A percentile compares a stretch with the other conserved stretches of the same genome.
These are phyloP conservation scores for Abortiporus biennis DNA, from an alignment of 1,284 basidiomycete genomes.

Conservation along the genomic window DNA sequence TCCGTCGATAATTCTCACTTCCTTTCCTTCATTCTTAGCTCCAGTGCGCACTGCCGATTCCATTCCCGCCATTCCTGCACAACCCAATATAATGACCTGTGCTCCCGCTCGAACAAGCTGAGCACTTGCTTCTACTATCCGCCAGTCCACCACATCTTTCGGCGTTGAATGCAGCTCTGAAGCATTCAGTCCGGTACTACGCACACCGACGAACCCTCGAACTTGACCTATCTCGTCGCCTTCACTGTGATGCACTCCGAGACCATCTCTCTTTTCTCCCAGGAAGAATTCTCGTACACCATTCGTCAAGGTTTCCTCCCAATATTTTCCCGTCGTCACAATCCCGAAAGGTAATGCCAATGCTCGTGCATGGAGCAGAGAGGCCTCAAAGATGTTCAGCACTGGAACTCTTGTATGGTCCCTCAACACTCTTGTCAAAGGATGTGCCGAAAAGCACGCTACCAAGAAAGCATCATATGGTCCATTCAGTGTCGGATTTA, in stretches of 20 bases:
- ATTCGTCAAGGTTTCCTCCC: conserved; percentile 35
- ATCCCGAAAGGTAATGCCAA: conserved; percentile 37
- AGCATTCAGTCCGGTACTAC: conserved; percentile 36
- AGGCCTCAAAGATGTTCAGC: conserved; percentile 43
- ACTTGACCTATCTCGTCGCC: too few relatives aligned
- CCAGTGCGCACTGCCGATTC: conserved; percentile 31
- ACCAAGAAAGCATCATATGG: conserved; percentile 34
- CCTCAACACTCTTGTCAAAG: conserved; percentile 35
- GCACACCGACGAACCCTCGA: conserved; percentile 32
- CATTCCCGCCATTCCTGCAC: conserved; percentile 45
- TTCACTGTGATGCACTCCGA: too few relatives aligned
- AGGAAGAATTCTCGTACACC: conserved; percentile 22
- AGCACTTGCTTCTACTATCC: conserved; percentile 28
- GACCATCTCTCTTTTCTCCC: neutral
- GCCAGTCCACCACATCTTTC: conserved; percentile 26
- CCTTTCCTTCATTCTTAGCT: conserved; percentile 19
- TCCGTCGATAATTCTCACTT: conserved; percentile 37
- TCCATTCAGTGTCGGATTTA: conserved; percentile 1
- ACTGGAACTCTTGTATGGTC: conserved; percentile 28
- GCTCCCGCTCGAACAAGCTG: conserved; percentile 17
- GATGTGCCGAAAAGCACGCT: conserved; percentile 46
- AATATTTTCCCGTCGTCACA: conserved; percentile 41
- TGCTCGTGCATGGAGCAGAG: conserved; percentile 25
- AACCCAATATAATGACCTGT: conserved; percentile 38
- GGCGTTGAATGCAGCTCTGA: conserved; percentile 34